Evolutionary conservation across 768 basidiomycete species (phyloP).

Genomic region (Mycena haematopus): DNA sequence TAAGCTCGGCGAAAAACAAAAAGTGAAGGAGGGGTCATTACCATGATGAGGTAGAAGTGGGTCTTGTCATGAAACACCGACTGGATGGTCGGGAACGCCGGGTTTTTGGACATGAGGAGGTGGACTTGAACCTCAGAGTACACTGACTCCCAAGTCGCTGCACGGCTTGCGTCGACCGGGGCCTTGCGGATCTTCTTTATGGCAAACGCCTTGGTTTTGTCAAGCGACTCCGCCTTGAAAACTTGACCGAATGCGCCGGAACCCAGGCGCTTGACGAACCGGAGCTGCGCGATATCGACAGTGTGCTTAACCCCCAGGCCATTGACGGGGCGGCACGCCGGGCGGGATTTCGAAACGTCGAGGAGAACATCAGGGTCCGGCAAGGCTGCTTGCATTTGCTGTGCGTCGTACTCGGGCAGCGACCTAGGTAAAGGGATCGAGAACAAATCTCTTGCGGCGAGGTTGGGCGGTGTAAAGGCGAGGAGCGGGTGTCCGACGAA

Average conservation of each 20-base stretch:
- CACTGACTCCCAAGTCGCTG: background rate
- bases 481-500: no score
- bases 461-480: no score
- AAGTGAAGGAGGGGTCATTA: background rate
- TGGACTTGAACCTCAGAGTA: background rate
- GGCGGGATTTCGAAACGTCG: background rate
- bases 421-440: no score
- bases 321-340: background rate
- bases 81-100: slow-evolving; percentile 3
- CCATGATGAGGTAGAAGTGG: slow-evolving; percentile 6
- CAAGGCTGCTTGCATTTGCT: background rate
- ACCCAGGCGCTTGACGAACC: background rate
- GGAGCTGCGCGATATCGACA: background rate
- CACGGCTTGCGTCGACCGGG: background rate
- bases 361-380: background rate
- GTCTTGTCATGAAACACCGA: background rate
- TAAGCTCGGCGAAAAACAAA: background rate
- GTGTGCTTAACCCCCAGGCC: background rate
- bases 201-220: background rate
- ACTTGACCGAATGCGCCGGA: background rate
- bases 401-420: no score
- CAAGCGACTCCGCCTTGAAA: background rate
- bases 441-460: no score
- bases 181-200: background rate
- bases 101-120: background rate